phyloP scores from a whole-genome alignment of 306 rosid genomes.

The Malus sieversii region DNA sequence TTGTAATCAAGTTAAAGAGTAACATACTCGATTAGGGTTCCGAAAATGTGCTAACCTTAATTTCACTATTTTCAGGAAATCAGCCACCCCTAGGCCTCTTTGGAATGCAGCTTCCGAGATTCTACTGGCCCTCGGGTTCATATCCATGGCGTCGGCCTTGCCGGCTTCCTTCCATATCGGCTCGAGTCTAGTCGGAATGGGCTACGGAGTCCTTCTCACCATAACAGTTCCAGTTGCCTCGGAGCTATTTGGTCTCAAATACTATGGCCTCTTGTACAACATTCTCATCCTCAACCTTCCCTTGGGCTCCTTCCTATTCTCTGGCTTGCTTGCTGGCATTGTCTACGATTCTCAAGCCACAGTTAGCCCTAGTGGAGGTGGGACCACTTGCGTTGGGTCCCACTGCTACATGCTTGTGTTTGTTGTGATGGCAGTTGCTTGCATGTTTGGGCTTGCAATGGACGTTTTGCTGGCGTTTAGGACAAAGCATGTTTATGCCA shows the following conservation, averaged over 20 bases:
- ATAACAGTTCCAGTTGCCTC: constrained; percentile 1
- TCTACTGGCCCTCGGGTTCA: not conserved
- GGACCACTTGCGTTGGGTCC: not conserved
- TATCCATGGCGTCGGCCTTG: not conserved
- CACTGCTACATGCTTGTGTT: constrained; percentile 8
- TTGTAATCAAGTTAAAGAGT: not conserved
- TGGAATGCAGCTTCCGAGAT: not conserved
- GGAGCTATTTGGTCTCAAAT: constrained; percentile 14
- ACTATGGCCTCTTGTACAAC: constrained; percentile 3
- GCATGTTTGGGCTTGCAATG: not conserved
- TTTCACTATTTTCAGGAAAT: not conserved
- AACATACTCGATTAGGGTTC: not conserved
- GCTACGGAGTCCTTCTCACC: not conserved
- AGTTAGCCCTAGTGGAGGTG: not conserved
- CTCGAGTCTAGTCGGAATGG: not conserved
- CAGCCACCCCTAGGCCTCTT: constrained; percentile 5
- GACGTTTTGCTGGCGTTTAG: not conserved
- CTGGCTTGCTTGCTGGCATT: constrained; percentile 6
- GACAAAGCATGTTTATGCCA: not conserved
- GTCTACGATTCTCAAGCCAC: not conserved
- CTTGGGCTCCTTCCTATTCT: constrained; percentile 10
- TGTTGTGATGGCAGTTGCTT: constrained; percentile 3
- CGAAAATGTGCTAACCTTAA: not conserved
- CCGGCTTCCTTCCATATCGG: constrained; percentile 3
- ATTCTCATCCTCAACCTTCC: constrained; percentile 11